phyloP scores from a whole-genome alignment of 176 grass and related monocot genomes.

The Chrysopogon serrulatus region DNA sequence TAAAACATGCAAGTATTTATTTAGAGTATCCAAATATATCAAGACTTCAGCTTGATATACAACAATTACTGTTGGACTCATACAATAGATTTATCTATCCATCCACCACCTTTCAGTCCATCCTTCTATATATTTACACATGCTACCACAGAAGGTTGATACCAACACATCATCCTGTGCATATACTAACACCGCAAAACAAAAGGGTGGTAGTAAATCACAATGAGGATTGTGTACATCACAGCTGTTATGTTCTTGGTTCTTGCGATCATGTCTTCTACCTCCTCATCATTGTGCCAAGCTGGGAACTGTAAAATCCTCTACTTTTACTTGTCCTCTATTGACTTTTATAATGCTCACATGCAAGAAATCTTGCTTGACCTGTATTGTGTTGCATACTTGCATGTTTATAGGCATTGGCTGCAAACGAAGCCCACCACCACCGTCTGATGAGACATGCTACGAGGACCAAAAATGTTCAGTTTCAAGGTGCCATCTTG shows the following conservation, averaged over 20 bases:
- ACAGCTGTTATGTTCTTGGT: not conserved
- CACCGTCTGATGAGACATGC: not conserved
- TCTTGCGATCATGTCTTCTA: not conserved
- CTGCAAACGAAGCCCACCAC: not conserved
- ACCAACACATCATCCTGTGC: not conserved
- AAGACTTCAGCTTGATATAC: too few relatives aligned
- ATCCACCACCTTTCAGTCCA: not conserved
- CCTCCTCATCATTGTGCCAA: not conserved
- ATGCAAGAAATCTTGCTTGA: not conserved
- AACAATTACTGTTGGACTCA: too few relatives aligned
- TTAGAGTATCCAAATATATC: too few relatives aligned
- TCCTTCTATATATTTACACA: not conserved
- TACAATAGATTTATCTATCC: not conserved
- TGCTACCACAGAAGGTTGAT: not conserved
- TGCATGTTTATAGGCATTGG: not conserved
- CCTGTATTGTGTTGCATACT: not conserved
- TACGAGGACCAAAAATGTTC: not conserved
- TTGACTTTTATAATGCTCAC: not conserved
- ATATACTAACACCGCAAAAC: not conserved
- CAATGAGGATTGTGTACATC: not conserved
- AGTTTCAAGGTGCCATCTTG: not conserved
- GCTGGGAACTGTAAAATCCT: not conserved
- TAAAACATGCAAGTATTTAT: too few relatives aligned
- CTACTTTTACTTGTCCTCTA: not conserved
- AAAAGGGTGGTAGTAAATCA: not conserved